Evolutionary conservation across 2,329 filamentous ascomycete species (phyloP).

Genomic region (Chalara sp.): DNA sequence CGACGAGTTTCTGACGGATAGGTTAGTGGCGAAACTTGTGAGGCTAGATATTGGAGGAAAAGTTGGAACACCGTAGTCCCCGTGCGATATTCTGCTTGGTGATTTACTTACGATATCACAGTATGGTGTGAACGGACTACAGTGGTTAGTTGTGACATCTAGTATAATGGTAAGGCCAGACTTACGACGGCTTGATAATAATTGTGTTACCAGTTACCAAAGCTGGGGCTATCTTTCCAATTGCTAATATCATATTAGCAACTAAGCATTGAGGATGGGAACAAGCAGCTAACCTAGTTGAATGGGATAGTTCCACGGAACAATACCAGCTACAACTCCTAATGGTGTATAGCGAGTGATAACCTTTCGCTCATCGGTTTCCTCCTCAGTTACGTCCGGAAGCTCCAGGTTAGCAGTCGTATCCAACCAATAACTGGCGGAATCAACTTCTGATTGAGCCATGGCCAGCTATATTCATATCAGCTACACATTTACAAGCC

Average conservation of each 20-base stretch:
- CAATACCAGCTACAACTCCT: conserved; percentile 47
- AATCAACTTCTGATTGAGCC: conserved; percentile 27
- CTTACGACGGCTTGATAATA: conserved; percentile 42
- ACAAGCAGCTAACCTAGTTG: conserved; percentile 28
- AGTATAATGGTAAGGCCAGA: background rate
- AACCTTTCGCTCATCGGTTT: conserved; percentile 24
- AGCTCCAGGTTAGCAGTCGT: background rate
- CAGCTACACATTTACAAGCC: conserved; percentile 4
- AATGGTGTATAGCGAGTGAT: conserved; percentile 34
- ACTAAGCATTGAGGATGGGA: conserved; percentile 15
- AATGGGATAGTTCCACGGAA: conserved; percentile 49
- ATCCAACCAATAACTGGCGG: background rate
- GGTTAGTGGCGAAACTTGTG: too few species aligned
- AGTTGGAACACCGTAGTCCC: too few species aligned
- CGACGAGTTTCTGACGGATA: conserved; percentile 35
- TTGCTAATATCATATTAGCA: conserved; percentile 18
- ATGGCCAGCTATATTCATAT: conserved; percentile 30
- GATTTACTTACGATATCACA: conserved; percentile 28
- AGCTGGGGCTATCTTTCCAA: conserved; percentile 43
- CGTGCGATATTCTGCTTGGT: too few species aligned
- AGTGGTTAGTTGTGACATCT: background rate
- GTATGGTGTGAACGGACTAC: conserved; percentile 49
- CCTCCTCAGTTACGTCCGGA: background rate
- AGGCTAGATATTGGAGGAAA: too few species aligned
- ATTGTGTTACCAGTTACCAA: conserved; percentile 46